Evolutionary conservation across 345 rosid genomes (phyloP).

Genomic region (Jatropha curcas): DNA sequence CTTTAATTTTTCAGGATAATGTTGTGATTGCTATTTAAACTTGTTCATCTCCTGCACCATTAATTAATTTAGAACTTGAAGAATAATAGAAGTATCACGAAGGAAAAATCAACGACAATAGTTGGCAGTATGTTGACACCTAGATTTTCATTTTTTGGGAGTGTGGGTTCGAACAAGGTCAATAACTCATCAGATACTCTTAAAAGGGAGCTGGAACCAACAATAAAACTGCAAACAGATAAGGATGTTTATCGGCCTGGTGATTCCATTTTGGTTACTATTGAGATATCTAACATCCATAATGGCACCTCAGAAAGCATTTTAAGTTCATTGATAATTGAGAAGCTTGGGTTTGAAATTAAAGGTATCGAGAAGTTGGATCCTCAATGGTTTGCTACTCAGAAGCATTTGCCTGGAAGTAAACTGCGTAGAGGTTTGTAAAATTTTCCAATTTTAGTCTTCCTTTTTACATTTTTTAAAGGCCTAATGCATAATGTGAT

Average conservation of each 20-base stretch:
- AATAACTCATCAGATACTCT: conserved; percentile 18
- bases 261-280: conserved; percentile 60
- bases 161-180: conserved; percentile 35
- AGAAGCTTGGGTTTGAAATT: conserved; percentile 77
- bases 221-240: conserved; percentile 58
- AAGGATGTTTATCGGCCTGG: conserved; percentile 88
- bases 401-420: conserved; percentile 59
- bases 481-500: no score
- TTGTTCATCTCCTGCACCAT: not conserved
- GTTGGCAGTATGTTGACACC: conserved; percentile 32
- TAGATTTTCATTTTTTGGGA: conserved; percentile 50
- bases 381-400: conserved; percentile 75
- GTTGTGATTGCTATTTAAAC: not conserved
- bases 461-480: no score
- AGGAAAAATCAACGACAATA: not conserved
- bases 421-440: conserved; percentile 65
- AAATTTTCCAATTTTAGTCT: no score
- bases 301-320: conserved; percentile 19
- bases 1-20: conserved; percentile 3
- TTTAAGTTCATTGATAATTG: conserved; percentile 54
- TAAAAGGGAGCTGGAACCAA: conserved; percentile 43
- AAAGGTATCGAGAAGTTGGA: conserved; percentile 89
- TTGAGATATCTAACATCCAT: conserved; percentile 57
- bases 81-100: not conserved
- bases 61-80: not conserved